phyloP scores from a whole-genome alignment of 805 yeast species.

The Henningerozyma blattae region DNA sequence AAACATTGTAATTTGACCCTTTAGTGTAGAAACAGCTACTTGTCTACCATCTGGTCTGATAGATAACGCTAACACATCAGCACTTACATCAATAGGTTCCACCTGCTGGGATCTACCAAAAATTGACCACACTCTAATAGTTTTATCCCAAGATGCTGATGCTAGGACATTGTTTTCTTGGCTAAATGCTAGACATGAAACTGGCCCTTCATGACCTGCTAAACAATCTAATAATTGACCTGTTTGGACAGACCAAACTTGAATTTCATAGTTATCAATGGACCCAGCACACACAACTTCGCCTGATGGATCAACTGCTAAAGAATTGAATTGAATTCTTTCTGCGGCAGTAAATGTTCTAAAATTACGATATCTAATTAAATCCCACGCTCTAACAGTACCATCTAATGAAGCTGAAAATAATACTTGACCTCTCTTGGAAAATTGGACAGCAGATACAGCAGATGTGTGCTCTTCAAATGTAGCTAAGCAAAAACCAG shows the following conservation, averaged over 20 bases:
- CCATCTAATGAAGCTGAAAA: conserved; percentile 92
- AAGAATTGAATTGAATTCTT: conserved; percentile 71
- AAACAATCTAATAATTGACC: conserved; percentile 80
- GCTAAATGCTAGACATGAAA: conserved; percentile 79
- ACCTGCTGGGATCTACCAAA: conserved; percentile 78
- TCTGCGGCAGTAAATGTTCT: conserved; percentile 88
- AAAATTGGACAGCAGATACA: conserved; percentile 78
- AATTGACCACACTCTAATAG: conserved; percentile 85
- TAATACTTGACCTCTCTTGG: conserved; percentile 80
- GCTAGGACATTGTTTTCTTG: conserved; percentile 66
- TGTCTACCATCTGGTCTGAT: conserved; percentile 91
- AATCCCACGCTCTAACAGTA: conserved; percentile 95
- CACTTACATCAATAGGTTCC: conserved; percentile 77
- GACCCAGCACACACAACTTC: conserved; percentile 95
- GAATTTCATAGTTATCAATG: conserved; percentile 76
- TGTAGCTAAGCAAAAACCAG: conserved; percentile 89
- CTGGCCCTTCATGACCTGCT: conserved; percentile 93
- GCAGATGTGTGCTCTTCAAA: conserved; percentile 85
- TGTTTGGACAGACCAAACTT: conserved; percentile 96
- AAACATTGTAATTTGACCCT: conserved; percentile 78
- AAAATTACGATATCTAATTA: conserved; percentile 84
- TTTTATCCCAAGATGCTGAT: conserved; percentile 93
- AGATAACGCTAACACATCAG: conserved; percentile 73
- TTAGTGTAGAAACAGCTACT: conserved; percentile 77
- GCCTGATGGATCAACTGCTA: conserved; percentile 96